Evolutionary conservation across 1,139 yeast genomes (phyloP).

Genomic region (Candida tropicalis): DNA sequence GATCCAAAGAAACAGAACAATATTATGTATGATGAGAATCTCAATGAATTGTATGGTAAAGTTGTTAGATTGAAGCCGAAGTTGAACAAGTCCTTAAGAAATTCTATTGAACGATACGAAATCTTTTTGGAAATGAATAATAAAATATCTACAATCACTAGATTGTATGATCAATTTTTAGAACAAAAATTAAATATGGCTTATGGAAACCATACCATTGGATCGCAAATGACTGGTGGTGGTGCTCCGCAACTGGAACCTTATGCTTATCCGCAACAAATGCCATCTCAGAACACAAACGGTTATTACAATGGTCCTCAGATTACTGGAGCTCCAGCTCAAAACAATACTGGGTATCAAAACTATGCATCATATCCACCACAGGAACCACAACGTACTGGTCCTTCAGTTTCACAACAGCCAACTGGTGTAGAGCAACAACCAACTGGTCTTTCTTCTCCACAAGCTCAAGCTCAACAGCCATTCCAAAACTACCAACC

Average conservation of each 20-base stretch:
- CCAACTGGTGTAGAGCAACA: constrained; percentile 7
- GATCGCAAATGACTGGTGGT: constrained; percentile 3
- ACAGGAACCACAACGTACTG: constrained; percentile 8
- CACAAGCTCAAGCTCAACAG: constrained; percentile 1
- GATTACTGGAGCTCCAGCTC: background rate
- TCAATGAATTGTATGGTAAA: constrained; percentile 65
- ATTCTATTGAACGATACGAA: constrained; percentile 69
- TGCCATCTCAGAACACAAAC: constrained; percentile 4
- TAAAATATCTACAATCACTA: constrained; percentile 76
- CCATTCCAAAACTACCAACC: constrained; percentile 5
- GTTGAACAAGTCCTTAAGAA: constrained; percentile 64
- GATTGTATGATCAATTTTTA: constrained; percentile 75
- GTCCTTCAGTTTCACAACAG: constrained; percentile 6
- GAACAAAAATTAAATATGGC: constrained; percentile 64
- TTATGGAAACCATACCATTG: constrained; percentile 29
- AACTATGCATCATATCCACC: constrained; percentile 15
- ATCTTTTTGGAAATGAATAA: constrained; percentile 75
- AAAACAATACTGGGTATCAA: constrained; percentile 6
- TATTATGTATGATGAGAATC: constrained; percentile 59
- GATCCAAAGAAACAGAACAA: constrained; percentile 52
- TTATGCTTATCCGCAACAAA: constrained; percentile 4
- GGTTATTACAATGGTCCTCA: constrained; percentile 6
- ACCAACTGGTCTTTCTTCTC: constrained; percentile 5
- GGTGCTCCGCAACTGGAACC: constrained; percentile 4
- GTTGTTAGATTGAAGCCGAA: constrained; percentile 75